Evolutionary conservation across 352 stramenopile species (phyloP).

Genomic region (Phytophthora litchii): DNA sequence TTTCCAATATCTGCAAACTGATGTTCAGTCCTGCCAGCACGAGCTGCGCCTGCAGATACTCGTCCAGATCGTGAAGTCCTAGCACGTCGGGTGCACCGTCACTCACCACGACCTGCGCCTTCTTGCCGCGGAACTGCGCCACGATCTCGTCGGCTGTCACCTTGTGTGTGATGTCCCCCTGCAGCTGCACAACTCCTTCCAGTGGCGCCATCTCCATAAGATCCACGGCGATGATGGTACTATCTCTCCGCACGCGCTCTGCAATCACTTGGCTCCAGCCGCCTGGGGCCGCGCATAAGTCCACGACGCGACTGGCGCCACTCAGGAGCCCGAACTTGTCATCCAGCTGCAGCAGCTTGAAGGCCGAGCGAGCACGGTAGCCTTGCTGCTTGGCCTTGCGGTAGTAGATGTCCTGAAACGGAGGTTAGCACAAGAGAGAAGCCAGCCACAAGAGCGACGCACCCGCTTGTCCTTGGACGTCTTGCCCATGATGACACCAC

Average conservation of each 20-base stretch:
- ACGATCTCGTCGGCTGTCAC: slow-evolving; percentile 77
- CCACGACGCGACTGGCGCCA: slow-evolving; percentile 81
- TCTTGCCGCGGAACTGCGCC: slow-evolving; percentile 66
- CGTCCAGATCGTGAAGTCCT: slow-evolving; percentile 79
- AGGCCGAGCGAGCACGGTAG: slow-evolving; percentile 97
- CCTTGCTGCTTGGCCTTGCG: slow-evolving; percentile 93
- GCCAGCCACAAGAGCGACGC: slow-evolving; percentile 23
- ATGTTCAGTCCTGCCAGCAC: slow-evolving; percentile 84
- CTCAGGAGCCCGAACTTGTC: slow-evolving; percentile 97
- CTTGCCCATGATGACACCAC: slow-evolving; percentile 69
- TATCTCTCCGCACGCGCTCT: slow-evolving; percentile 56
- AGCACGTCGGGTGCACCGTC: slow-evolving; percentile 99
- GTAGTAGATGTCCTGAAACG: slow-evolving; percentile 91
- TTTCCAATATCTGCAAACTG: slow-evolving; percentile 75
- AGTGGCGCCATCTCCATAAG: slow-evolving; percentile 98
- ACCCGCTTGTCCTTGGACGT: slow-evolving; percentile 93
- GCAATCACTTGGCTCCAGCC: slow-evolving; percentile 89
- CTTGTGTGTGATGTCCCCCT: slow-evolving; percentile 87
- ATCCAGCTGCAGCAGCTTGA: slow-evolving; percentile 99
- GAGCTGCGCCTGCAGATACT: slow-evolving; percentile 84
- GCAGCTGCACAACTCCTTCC: slow-evolving; percentile 70
- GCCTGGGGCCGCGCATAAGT: slow-evolving; percentile 84
- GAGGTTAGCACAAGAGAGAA: not conserved
- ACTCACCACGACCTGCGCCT: slow-evolving; percentile 98
- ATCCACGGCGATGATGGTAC: slow-evolving; percentile 78